Evolutionary conservation across 2,329 filamentous ascomycete genomes (phyloP).

Genomic region (Cryphonectria naterciae): DNA sequence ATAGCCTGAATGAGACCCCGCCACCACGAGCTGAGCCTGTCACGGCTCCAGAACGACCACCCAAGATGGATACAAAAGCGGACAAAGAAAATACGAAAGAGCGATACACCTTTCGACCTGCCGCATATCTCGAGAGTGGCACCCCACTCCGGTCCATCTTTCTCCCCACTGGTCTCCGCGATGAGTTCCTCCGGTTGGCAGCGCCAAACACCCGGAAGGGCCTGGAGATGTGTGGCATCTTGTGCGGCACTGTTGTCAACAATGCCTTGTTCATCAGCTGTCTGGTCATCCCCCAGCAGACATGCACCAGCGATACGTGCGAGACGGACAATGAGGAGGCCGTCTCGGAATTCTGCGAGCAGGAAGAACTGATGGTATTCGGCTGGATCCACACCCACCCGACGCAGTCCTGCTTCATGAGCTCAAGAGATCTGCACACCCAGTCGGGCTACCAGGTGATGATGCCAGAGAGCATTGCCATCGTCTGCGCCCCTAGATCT

Average conservation of each 20-base stretch:
- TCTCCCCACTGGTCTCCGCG: conserved; percentile 75
- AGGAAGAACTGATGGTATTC: conserved; percentile 79
- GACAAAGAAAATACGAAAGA: conserved; percentile 48
- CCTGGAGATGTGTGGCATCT: conserved; percentile 92
- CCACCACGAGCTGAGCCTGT: conserved; percentile 1
- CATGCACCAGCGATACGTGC: conserved; percentile 88
- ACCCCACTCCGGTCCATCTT: conserved; percentile 86
- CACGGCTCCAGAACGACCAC: conserved; percentile 33
- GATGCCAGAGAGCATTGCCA: conserved; percentile 94
- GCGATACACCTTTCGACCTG: conserved; percentile 77
- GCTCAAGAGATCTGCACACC: conserved; percentile 89
- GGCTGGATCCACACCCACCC: conserved; percentile 99
- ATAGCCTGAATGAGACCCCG: conserved; percentile 19
- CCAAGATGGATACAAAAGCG: conserved; percentile 38
- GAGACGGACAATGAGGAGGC: conserved; percentile 87
- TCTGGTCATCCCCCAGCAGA: conserved; percentile 89
- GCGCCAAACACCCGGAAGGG: conserved; percentile 77
- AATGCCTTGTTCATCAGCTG: conserved; percentile 92
- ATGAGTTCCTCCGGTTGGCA: conserved; percentile 75
- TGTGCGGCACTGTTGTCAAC: conserved; percentile 87
- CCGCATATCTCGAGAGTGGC: conserved; percentile 88
- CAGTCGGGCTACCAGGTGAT: conserved; percentile 94
- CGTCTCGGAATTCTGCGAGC: conserved; percentile 87
- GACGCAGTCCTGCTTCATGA: conserved; percentile 97
- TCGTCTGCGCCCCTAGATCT: conserved; percentile 89